Evolutionary conservation across 75 land plant genomes (phyloP), one percentile per base, ranked within the genome.

Genomic region (Cupressus sempervirens): DNA sequence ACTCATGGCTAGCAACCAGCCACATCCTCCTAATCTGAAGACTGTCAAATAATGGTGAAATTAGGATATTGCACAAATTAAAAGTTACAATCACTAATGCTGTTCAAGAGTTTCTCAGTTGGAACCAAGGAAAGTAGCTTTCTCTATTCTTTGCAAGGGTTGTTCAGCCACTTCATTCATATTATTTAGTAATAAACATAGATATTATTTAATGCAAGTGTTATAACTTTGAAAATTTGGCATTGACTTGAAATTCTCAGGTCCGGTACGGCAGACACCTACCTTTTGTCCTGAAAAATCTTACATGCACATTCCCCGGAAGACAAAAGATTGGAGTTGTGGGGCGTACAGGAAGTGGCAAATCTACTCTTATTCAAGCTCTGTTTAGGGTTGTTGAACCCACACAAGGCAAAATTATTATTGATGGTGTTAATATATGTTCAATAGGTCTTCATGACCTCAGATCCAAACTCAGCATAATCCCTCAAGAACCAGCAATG

Each of bases 271-370:
- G 92, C 62, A 88, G 88, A 20, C 94, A 93, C 74, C 85, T 94
- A 1, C 99, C 99, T 84, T 86, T 91, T 29, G 96, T 97, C 18
- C 86, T 97, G 48, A 93, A 88, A 83, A 87, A 89, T 68, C 93
- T 97, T 12, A 94, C 91, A n/a, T 96, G 98, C 89, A 94, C 93
- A 50, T 90, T 97, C 41, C 93, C 91, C 3, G 99, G 99, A 87
- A 90, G 91, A 85, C 93, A 89, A 84, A 97, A 96, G 84, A 81
- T 95, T 20, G 99, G 99, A 6, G 91, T 97, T 23, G 99, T 96
- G 18, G 99, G 99, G 74, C 89, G 99, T 68, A 97, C 99, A 29
- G 99, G 99, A 7, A 96, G 98, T 84, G 99, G 99, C 18, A 97
- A 97, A 88, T 93, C 98, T 58, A 97, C 99, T 35, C 90, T 97